phyloP scores from a whole-genome alignment of 2,329 filamentous ascomycete genomes.

The Canariomyces notabilis region DNA sequence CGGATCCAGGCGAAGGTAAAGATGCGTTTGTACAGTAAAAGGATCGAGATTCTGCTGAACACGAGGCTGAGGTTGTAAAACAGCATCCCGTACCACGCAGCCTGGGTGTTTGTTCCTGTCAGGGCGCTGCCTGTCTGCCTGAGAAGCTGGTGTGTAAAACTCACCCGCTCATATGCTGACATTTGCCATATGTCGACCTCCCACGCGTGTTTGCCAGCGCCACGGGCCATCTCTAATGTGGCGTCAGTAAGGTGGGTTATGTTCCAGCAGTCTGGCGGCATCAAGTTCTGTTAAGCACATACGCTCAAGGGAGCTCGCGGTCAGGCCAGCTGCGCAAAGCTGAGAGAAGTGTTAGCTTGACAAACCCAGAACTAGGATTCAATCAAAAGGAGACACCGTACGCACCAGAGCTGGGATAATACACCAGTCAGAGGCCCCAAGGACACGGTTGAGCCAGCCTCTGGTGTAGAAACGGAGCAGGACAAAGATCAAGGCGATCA shows the following conservation, averaged over 20 bases:
- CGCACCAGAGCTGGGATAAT: conserved; percentile 33
- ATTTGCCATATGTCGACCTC: conserved; percentile 14
- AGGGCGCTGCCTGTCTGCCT: neutral
- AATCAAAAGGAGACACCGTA: neutral
- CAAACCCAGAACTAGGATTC: neutral
- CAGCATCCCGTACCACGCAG: conserved; percentile 28
- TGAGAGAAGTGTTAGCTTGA: neutral
- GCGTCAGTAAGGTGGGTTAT: neutral
- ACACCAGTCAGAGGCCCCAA: conserved; percentile 35
- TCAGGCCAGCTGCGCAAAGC: conserved; percentile 25
- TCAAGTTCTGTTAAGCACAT: conserved; percentile 5
- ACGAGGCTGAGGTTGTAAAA: conserved; percentile 28
- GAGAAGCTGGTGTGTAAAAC: neutral
- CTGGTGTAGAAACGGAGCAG: conserved; percentile 37
- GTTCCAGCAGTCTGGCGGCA: neutral
- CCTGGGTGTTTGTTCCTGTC: conserved; percentile 7
- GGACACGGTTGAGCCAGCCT: conserved; percentile 31
- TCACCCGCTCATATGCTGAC: conserved; percentile 17
- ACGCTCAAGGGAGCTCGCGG: conserved; percentile 26
- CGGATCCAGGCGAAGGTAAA: conserved; percentile 30
- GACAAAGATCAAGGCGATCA: conserved; percentile 32
- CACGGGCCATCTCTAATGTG: conserved; percentile 19
- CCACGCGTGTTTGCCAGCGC: conserved; percentile 25
- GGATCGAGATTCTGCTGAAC: conserved; percentile 29
- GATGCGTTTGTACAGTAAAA: conserved; percentile 28